phyloP scores from a whole-genome alignment of 208 protist genomes.

The Acanthamoeba polyphaga region DNA sequence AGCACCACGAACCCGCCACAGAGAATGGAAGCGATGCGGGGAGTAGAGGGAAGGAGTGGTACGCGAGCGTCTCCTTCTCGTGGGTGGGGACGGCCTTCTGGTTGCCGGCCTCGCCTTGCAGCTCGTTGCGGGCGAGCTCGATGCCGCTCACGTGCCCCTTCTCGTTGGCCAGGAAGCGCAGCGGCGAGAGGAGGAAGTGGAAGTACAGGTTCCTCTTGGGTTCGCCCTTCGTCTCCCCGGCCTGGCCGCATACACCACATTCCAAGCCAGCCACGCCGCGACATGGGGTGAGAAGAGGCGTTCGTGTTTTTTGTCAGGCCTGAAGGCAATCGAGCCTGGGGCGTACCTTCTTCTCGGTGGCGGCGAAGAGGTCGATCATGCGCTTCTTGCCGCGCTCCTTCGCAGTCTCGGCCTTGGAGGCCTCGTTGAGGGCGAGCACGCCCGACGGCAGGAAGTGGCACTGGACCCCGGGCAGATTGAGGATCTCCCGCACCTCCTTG shows the following conservation, averaged over 20 bases:
- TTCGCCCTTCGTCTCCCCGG: not conserved
- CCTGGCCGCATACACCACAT: not conserved
- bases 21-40: not conserved
- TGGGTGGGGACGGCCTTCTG: constrained; percentile 55
- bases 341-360: not conserved
- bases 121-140: constrained; percentile 43
- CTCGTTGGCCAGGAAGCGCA: not conserved
- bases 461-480: constrained; percentile 24
- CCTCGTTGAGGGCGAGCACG: constrained; percentile 20
- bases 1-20: not conserved
- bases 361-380: constrained; percentile 64
- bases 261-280: too few relatives aligned
- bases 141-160: not conserved
- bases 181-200: constrained; percentile 23
- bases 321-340: too few relatives aligned
- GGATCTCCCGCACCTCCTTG: constrained; percentile 96
- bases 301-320: too few relatives aligned
- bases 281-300: too few relatives aligned
- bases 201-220: constrained; percentile 37
- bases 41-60: too few relatives aligned
- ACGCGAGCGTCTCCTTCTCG: constrained; percentile 15
- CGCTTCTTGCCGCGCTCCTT: constrained; percentile 47
- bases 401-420: constrained; percentile 8
- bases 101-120: constrained; percentile 29
- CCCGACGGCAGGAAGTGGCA: constrained; percentile 32